phyloP scores from a whole-genome alignment of 139 green algal genomes.

The Pleodorina starrii region DNA sequence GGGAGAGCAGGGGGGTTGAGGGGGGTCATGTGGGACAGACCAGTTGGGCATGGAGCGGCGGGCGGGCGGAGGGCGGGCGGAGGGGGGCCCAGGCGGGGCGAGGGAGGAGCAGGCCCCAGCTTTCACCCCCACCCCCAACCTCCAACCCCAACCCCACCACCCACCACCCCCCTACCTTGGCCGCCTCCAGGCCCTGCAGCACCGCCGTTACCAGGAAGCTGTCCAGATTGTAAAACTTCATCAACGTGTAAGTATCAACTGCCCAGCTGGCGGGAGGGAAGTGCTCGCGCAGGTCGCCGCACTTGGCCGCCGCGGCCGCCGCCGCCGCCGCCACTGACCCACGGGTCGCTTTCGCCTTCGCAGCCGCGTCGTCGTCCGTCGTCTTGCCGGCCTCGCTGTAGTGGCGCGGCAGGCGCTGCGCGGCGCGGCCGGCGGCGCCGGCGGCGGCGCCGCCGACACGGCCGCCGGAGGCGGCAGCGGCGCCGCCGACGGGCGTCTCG shows the following conservation, averaged over 20 bases:
- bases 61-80: too few species aligned
- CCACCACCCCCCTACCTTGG: conserved; percentile 35
- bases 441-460: not conserved
- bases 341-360: not conserved
- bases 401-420: conserved; percentile 24
- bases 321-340: not conserved
- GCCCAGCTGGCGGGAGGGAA: conserved; percentile 50
- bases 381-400: conserved; percentile 2
- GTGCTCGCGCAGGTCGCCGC: conserved; percentile 20
- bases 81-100: too few species aligned
- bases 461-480: not conserved
- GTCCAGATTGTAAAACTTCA: conserved; percentile 60
- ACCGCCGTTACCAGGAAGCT: conserved; percentile 45
- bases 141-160: not conserved
- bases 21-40: too few species aligned
- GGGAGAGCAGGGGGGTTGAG: too few species aligned
- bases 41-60: too few species aligned
- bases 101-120: too few species aligned
- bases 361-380: not conserved
- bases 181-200: conserved; percentile 50
- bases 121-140: too few species aligned
- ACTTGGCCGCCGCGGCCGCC: not conserved
- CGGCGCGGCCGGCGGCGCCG: not conserved
- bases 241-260: conserved; percentile 45
- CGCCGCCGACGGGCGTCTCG: not conserved